Evolutionary conservation across 1,284 basidiomycete species (phyloP), one percentile per base, ranked within the genome.

Genomic region (Trichosporon coremiiforme): DNA sequence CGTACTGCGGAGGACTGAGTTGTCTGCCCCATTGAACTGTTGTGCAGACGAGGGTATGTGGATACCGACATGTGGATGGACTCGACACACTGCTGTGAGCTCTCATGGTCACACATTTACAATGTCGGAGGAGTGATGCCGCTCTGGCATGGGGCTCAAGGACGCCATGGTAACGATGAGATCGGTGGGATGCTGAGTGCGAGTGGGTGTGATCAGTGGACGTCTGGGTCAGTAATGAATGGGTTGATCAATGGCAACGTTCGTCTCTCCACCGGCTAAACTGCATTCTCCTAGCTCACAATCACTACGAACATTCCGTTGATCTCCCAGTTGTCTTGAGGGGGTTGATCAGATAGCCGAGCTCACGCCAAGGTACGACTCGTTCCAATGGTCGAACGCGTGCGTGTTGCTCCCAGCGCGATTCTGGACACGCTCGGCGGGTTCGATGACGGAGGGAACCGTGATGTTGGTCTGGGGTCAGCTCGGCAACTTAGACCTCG

Each of bases 371-470:
- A 62, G 57, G 33, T 62, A 62, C 57, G 57, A 62, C 15, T 62
- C 57, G 57, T 33, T 62, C 57, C 57, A 62, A 17, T 33, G 57
- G 57, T 62, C 57, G 31, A 62, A 62, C 15, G 57, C 57, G 57
- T 62, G 29, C 31, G 15, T 10, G 17, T 17, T 31, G 12, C 29
- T 3, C 6, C 17, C 9, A 12, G 17, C 15, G 31, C 15, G 7
- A 29, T 33, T 33, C 29, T 62, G 29, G 15, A 3, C 9, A 17
- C 15, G 57, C 57, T 62, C 17, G 33, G 17, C 8, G 5, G 15
- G 6, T 12, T 31, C 57, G 29, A n/a, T 13, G 33, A 33, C 57
- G 20, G 57, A n/a, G 31, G 57, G 50, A 7, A 53, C 22, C 7
- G 50, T 53, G 22, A 53, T 53, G 20, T 7, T 2, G 9, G n/a